Base-by-base conservation (phyloP, 1,284 basidiomycete species). In the Rhodotorula sp. region DNA sequence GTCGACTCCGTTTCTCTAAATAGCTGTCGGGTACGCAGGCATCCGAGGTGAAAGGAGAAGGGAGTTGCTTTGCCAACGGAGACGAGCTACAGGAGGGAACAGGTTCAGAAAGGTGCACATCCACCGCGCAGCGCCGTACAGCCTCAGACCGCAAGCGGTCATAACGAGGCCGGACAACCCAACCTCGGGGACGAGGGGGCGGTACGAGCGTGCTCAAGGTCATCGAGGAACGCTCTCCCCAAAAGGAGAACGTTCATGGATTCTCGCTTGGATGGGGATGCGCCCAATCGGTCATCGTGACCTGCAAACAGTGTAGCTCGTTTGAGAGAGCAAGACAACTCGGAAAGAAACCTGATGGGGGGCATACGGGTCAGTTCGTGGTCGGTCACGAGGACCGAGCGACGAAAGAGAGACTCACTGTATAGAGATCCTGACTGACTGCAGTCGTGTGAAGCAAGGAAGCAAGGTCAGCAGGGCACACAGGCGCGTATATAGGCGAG, bases 341-440 rank as follows among this genome's bases (percentile, higher is more conserved):
- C 64, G 59, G 65, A 66, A 45, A 66, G 58, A 48, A 66, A 66
- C 64, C 64, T 59, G 56, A 6, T 15, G 15, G 34, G 16, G 21
- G 48, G 12, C 2, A 38, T 7, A 16, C 10, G 19, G 5, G 47
- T 59, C 64, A 59, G 57, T 31, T 57, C 38, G n/a, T n/a, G n/a
- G n/a, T 45, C 34, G 34, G 5, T 34, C 34, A 7, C 5, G 34
- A 34, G 34, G 5, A 43, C 2, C 31, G 43, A 38, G n/a, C 23
- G 58, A 2, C 3, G 48, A n/a, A 26, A 19, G 47, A 26, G 48
- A 31, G 64, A 65, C 56, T 56, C 57, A 59, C 64, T 66, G 65
- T 66, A 66, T 61, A 66, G 65, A 66, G 65, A 66, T 66, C 65
- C 65, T 66, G 65, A 66, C 65, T 66, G 65, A 66, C 65, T 66